Base-by-base conservation (phyloP, 2,329 filamentous ascomycete genomes). In the Ustulina deusta region DNA sequence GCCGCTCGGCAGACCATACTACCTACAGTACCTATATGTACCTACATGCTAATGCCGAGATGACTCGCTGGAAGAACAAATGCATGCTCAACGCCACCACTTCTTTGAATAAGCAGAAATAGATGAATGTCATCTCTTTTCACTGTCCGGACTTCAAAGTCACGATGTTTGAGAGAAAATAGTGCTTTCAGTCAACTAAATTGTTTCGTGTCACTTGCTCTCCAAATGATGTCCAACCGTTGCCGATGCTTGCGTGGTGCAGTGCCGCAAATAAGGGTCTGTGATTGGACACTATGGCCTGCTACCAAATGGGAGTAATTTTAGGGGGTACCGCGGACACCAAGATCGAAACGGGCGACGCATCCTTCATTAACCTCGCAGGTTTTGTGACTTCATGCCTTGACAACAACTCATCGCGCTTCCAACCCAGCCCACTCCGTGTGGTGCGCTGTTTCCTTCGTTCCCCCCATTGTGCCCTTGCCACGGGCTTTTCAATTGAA, bases 381-480 rank as follows among this genome's bases (percentile, higher is more conserved):
- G 54, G 63, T 55, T 63, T 63, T n/a, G 61, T 62, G 56, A 63
- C 64, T 68, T 66, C 61, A 62, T 64, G 40, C 55, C 49, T 57
- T 42, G 42, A 51, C 62, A 54, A 56, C 15, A 54, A 55, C 22
- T 10, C 65, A 49, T 69, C 68, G 62, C 67, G 57, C 65, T 72
- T 51, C 61, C 46, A n/a, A 40, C 52, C 63, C 51, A 59, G 61
- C 36, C 56, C 62, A 65, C 68, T 71, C 68, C 66, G 74, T 72
- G 74, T 75, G 60, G 69, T 69, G 71, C 74, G 75, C 75, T 73
- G 71, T 75, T 74, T 73, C 76, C 66, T 64, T 77, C 76, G 71
- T 70, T 71, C 71, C 66, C 65, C 63, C 46, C 51, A 62, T 52
- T 63, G 69, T 59, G 59, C 42, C 52, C 13, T 42, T 38, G 64